Evolutionary conservation across 352 stramenopile species (phyloP), one percentile per base, ranked within the genome.

Genomic region (Phytophthora cryptogea): DNA sequence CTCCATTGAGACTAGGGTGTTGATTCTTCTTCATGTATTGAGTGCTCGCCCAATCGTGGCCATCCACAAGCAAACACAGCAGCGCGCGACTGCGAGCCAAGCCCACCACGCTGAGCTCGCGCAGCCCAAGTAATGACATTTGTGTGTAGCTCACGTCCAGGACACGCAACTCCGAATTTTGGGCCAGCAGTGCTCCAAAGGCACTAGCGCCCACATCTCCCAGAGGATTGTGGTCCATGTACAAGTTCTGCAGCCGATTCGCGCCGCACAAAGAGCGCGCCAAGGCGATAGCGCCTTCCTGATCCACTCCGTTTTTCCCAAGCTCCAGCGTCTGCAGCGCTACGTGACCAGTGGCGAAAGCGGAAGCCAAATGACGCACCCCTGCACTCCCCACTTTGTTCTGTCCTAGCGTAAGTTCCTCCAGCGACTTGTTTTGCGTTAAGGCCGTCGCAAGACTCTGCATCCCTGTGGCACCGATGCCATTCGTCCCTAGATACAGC

Each of bases 151-250:
- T 92, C 37, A 94, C 49, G 50, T 94, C 85, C 13, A 94, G 54
- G 32, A 94, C 85, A 6, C 83, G 80, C 28, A 94, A 53, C 36
- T 83, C 77, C n/a, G 53, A 44, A 51, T 90, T 92, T 57, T 90
- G 85, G 50, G 79, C 79, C 30, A 94, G 61, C 35, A 90, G 61
- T 8, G 74, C 78, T 52, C 83, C 85, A 39, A 92, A 85, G 6
- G 80, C 85, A 44, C 74, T 78, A 2, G 81, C 85, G 8, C 82
- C 83, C 11, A 74, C 69, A 45, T 94, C 85, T 8, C 85, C 85
- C n/a, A 94, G 64, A n/a, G 82, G 82, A 52, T 94, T 94, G 59
- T 92, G 89, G 61, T 94, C 85, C 27, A 94, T 66, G 55, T 94
- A 94, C 44, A 94, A 66, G 40, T 92, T 94, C 60, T 91, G 78